Base-by-base conservation (phyloP, 805 yeast genomes). In the Kuraishia piskuri region DNA sequence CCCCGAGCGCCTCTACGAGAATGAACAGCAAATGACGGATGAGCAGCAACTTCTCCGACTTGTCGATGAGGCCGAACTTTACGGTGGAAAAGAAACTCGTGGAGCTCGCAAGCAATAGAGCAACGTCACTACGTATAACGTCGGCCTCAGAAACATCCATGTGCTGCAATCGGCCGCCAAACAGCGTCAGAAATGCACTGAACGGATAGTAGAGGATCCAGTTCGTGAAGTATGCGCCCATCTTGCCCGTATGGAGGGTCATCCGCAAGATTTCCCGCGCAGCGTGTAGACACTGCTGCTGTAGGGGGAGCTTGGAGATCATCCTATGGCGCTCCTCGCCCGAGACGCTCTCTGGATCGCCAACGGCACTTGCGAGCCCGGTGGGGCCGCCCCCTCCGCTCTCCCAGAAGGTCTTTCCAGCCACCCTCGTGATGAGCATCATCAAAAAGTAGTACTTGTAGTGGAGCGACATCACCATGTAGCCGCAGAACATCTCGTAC, bases 171-270 rank as follows among this genome's bases (percentile, higher is more conserved):
- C 61, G 58, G 19, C 59, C 61, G 12, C 66, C 63, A 53, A 64
- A 57, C 17, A 70, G 50, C 1, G 68, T 56, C 37, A 70, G 53
- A 50, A 60, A 66, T 2, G 71, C 68, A 56, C 65, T 56, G 48
- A 69, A 63, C 19, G 71, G 67, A 52, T 61, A 68, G 54, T 61
- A 67, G 2, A 60, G 47, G 31, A 59, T 57, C 49, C 61, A 63
- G 26, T 57, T 57, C 4, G 60, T 55, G 51, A 56, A 62, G 26
- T 56, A 54, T 0, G 54, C 24, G 19, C 57, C 53, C 7, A 50
- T 50, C 3, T 20, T 17, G 51, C 61, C 60, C 20, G 60, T 53
- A 12, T 51, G 23, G 47, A 53, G 45, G 1, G 63, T 52, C 47
- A 67, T 31, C n/a, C 46, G 50, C 23, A 67, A 49, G 8, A 68